Base-by-base conservation (phyloP, 305 asterid genomes). In the Galium porrigens region DNA sequence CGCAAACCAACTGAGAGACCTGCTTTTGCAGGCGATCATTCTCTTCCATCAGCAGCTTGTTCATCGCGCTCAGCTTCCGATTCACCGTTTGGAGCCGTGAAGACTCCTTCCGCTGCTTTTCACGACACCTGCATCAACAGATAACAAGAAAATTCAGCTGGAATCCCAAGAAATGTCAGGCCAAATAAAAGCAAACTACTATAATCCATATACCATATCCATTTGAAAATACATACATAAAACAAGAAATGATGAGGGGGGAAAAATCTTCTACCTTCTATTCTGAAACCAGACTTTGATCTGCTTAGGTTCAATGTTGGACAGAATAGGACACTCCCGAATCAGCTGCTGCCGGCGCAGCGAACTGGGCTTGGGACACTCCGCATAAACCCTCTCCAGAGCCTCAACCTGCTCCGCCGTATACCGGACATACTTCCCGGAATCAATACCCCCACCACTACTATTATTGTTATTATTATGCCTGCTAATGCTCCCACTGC, bases 211-310 rank as follows among this genome's bases (percentile, higher is more conserved):
- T 11, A 12, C 71, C 51, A 58, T 8, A 34, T 6, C 10, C 4
- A 6, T 27, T 2, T 9, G 3, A 18, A 58, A 58, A 7, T 42
- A 36, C 39, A 36, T 51, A 22, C 12, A 62, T 5, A 29, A 32
- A 15, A 6, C 42, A 36, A 36, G 36, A 46, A 54, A 27, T 46
- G 20, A 3, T 3, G 39, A 29, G 62, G 52, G 37, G 70, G 18
- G 41, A 11, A 8, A 66, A 10, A 51, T 1, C 29, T 25, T 46
- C 15, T 66, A 90, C 97, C 97, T 86, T 69, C 97, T 85, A 79
- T 90, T 90, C 66, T 90, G 97, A 72, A 90, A 90, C 97, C 97
- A 90, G 61, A 90, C 96, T 78, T 90, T 90, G 79, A 90, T 86
- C 88, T 90, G 97, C 70, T 79, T 90, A 67, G 97, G 86, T 70